phyloP scores from a whole-genome alignment of 495 filamentous ascomycete species.

The Penicillium silybi region DNA sequence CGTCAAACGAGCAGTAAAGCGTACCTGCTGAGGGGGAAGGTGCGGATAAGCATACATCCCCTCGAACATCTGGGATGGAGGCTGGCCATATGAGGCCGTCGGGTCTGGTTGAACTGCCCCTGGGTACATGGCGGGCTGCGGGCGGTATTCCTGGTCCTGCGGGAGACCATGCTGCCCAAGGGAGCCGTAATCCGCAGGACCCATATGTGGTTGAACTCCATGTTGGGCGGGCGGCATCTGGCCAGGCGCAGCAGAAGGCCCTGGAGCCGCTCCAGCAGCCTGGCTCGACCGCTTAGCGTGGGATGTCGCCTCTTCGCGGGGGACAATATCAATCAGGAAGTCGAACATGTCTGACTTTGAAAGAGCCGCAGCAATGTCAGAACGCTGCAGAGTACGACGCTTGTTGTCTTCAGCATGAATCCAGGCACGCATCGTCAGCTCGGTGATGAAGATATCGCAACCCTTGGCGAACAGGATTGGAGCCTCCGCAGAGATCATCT shows the following conservation, averaged over 20 bases:
- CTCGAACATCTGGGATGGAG: constrained; percentile 78
- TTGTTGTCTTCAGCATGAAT: constrained; percentile 99
- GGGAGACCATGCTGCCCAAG: constrained; percentile 60
- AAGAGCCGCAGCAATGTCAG: constrained; percentile 91
- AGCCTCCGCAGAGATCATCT: constrained; percentile 99
- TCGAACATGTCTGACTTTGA: constrained; percentile 99
- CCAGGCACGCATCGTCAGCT: constrained; percentile 99
- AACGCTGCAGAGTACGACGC: constrained; percentile 87
- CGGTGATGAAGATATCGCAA: constrained; percentile 99
- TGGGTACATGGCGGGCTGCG: constrained; percentile 71
- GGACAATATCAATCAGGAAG: constrained; percentile 98
- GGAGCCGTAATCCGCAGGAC: constrained; percentile 60
- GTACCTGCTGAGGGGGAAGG: constrained; percentile 82
- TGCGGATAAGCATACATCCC: constrained; percentile 78
- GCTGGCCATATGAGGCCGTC: constrained; percentile 65
- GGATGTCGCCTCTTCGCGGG: constrained; percentile 82
- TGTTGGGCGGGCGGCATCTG: constrained; percentile 62
- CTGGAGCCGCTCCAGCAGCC: constrained; percentile 49
- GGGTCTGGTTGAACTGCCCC: constrained; percentile 70
- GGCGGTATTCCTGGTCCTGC: constrained; percentile 75
- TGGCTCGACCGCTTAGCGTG: constrained; percentile 75
- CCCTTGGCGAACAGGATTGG: constrained; percentile 98
- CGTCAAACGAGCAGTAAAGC: constrained; percentile 15
- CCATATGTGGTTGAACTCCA: constrained; percentile 59
- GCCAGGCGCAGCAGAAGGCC: constrained; percentile 39